These are phyloP conservation scores for Pharus latifolius DNA, from an alignment of 176 grass and related monocot species.

Conservation along the genomic window DNA sequence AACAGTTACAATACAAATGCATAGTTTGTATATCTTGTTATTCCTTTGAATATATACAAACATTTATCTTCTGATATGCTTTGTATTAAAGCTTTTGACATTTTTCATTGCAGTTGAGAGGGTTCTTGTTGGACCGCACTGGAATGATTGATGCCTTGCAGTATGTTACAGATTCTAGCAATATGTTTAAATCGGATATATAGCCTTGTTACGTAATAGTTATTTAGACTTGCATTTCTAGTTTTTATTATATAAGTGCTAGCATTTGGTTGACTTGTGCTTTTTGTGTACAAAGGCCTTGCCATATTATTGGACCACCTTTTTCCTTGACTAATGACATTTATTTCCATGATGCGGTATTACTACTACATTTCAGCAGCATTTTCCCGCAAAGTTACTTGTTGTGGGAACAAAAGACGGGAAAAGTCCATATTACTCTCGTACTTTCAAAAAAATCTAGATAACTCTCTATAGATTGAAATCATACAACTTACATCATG, in stretches of 20 bases:
- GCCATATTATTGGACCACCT: neutral
- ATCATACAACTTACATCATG: no score
- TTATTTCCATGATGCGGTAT: no score
- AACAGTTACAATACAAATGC: neutral
- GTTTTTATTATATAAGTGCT: neutral
- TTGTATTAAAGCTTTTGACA: constrained; percentile 6
- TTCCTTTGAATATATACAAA: neutral
- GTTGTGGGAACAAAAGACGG: no score
- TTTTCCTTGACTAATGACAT: no score
- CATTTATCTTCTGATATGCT: neutral
- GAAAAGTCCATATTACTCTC: no score
- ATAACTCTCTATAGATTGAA: no score
- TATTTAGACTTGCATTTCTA: constrained; percentile 1
- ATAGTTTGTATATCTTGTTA: neutral
- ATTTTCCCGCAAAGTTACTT: no score
- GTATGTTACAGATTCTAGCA: constrained; percentile 36
- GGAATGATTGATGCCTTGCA: constrained; percentile 38
- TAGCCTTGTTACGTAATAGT: neutral
- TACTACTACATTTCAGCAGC: no score
- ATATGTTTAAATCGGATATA: neutral
- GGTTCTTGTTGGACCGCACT: constrained; percentile 37
- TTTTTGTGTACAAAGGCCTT: neutral
- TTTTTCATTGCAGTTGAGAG: constrained; percentile 40
- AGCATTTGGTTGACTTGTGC: neutral
- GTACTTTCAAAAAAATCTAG: no score